Base-by-base conservation (phyloP, 495 filamentous ascomycete species). In the Hypoxylon crocopeplum region DNA sequence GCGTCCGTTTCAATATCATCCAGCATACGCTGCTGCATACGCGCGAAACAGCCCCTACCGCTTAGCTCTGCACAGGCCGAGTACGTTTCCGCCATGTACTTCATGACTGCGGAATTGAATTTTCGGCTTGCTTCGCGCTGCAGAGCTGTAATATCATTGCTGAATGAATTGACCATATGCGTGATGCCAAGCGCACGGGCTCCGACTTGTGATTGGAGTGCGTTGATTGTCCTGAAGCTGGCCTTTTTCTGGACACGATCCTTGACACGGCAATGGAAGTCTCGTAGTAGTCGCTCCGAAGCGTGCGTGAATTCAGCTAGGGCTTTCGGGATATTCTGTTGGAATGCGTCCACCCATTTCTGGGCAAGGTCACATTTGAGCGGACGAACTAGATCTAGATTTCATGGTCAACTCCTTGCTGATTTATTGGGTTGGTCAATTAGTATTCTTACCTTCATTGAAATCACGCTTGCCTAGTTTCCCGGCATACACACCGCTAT, bases 121-220 rank as follows among this genome's bases (percentile, higher is more conserved):
- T 78, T 71, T 12, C 84, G 78, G 49, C 79, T 86, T 16, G 81
- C 79, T 13, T 84, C 78, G 25, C 78, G 75, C 54, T 84, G 83
- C 1, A 64, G 11, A 21, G 51, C 52, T 3, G 62, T 72, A 45
- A 86, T 77, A 0, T 62, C 39, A 6, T 65, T 59, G 3, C 67
- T 65, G 17, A 79, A 61, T 8, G 67, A 56, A 0, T 48, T 50
- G 12, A 68, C 46, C 2, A 74, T 56, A 21, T 76, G 13, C 7
- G 1, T 10, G n/a, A 51, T 32, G 3, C 38, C 29, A 22, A 12
- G 15, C 3, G 7, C 11, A 7, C 55, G 55, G 3, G 27, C 53
- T 12, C 61, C 66, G 19, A 85, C 69, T 3, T 66, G 52, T 4
- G 63, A 39, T 22, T 75, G 70, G 39, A 80, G 75, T 3, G 57